Evolutionary conservation across 2,329 filamentous ascomycete species (phyloP).

Genomic region (Scedosporium dehoogii): DNA sequence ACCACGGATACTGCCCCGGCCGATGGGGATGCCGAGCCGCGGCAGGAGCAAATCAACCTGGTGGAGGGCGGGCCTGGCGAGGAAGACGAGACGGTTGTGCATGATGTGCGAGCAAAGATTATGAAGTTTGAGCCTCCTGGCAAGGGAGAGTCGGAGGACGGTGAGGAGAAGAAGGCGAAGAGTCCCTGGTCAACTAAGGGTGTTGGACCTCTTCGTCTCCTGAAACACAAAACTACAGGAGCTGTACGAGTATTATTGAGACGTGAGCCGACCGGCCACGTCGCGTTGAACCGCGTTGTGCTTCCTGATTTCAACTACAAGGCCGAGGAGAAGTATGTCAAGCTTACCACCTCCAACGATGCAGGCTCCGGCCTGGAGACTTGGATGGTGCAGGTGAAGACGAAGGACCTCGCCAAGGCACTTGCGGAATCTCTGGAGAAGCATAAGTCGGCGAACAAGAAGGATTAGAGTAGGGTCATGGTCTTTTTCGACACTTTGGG

Average conservation of each 20-base stretch:
- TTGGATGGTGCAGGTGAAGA: conserved; percentile 65
- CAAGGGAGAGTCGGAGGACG: conserved; percentile 34
- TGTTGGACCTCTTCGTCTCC: conserved; percentile 59
- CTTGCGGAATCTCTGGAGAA: conserved; percentile 42
- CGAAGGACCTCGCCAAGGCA: conserved; percentile 43
- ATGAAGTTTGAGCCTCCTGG: conserved; percentile 46
- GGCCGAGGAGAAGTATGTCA: conserved; percentile 49
- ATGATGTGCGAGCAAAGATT: conserved; percentile 63
- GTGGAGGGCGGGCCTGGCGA: conserved; percentile 57
- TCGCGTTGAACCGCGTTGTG: conserved; percentile 62
- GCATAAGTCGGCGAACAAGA: conserved; percentile 46
- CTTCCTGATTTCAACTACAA: conserved; percentile 54
- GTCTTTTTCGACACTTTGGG: background rate
- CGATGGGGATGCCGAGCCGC: conserved; percentile 44
- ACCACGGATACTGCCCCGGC: conserved; percentile 11
- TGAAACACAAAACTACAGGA: conserved; percentile 63
- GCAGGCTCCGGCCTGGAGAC: conserved; percentile 52
- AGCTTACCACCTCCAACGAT: conserved; percentile 46
- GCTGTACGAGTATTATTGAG: conserved; percentile 60
- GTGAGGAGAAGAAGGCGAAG: conserved; percentile 30
- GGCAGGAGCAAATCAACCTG: conserved; percentile 61
- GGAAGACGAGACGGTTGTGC: conserved; percentile 59
- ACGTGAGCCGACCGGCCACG: conserved; percentile 63
- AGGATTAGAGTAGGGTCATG: background rate
- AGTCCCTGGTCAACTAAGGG: conserved; percentile 61